Evolutionary conservation across 352 stramenopile genomes (phyloP), one percentile per base, ranked within the genome.

Genomic region (Phytophthora chlamydospora): DNA sequence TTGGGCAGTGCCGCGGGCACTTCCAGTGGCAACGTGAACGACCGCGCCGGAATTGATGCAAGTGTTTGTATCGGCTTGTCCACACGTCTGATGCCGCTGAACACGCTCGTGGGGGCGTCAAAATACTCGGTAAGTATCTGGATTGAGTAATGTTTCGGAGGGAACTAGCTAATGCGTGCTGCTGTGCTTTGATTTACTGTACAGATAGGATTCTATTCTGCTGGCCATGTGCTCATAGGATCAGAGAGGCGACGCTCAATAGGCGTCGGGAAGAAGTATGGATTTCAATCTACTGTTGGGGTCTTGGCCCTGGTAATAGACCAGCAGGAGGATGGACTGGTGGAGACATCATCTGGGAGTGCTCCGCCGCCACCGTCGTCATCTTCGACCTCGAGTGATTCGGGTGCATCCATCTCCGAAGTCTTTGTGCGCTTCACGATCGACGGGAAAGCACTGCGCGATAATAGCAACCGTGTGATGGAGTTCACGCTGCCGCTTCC

Each of bases 61-160:
- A 96, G 78, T 41, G 85, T 89, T 7, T 93, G 82, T 58, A 90
- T 96, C 36, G 87, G 87, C 0, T 61, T 96, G 7, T 93, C 87
- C 10, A 89, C 87, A 14, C 69, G 80, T 10, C 55, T 79, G 14
- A 93, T 93, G 82, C 78, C 78, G 35, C 63, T 93, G 1, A 94
- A 94, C 54, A 89, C 85, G 13, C 71, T 96, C 2, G 84, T 94
- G 5, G 87, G 87, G 0, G 88, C 87, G 2, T 87, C 85, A 34
- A 83, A 88, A 53, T 57, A 91, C 68, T 93, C 87, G 61, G 87
- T 95, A 75, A 32, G 75, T 59, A n/a, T 33, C 19, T 45, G 33
- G 27, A 13, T 17, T 16, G 17, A 7, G 32, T 33, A 10, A 8
- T 12, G 6, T 14, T 42, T 19, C 24, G 0, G 24, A 29, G 24